Evolutionary conservation across 1,139 yeast genomes (phyloP).

Genomic region (Blastobotrys arbuscula): DNA sequence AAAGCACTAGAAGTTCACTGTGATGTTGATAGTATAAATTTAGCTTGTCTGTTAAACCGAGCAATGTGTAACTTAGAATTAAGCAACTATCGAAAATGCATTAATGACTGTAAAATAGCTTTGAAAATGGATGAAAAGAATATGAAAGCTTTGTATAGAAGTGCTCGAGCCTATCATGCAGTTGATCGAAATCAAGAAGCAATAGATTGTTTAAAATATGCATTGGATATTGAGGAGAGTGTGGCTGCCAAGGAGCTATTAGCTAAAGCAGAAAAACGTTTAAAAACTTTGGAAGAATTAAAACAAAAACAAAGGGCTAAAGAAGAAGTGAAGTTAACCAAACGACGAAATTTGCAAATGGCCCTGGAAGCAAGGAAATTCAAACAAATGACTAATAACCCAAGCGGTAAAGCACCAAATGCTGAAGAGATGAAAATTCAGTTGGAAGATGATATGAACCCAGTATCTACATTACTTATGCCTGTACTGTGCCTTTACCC

Average conservation of each 20-base stretch:
- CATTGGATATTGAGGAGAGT: conserved; percentile 50
- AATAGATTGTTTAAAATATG: conserved; percentile 57
- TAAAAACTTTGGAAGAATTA: conserved; percentile 23
- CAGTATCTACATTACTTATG: conserved; percentile 70
- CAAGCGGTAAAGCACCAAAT: conserved; percentile 1
- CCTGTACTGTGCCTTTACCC: conserved; percentile 85
- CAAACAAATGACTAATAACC: conserved; percentile 19
- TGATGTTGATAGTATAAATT: conserved; percentile 45
- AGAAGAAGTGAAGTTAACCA: conserved; percentile 30
- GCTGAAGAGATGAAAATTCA: conserved; percentile 34
- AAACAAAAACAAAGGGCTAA: conserved; percentile 33
- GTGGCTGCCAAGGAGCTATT: conserved; percentile 40
- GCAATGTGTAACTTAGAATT: conserved; percentile 86
- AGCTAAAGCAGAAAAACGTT: conserved; percentile 33
- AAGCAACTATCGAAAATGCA: conserved; percentile 74
- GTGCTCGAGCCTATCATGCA: conserved; percentile 73
- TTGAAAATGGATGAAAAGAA: conserved; percentile 60
- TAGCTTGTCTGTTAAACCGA: conserved; percentile 67
- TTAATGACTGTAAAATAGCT: conserved; percentile 79
- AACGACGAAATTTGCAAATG: conserved; percentile 36
- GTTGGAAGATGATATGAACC: conserved; percentile 66
- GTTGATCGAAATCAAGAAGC: conserved; percentile 73
- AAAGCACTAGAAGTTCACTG: conserved; percentile 67
- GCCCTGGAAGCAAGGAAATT: conserved; percentile 24
- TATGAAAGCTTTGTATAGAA: conserved; percentile 78